Conservation (phyloP, 805 yeast species). For the Kodamaea hsintzibuensis region DNA sequence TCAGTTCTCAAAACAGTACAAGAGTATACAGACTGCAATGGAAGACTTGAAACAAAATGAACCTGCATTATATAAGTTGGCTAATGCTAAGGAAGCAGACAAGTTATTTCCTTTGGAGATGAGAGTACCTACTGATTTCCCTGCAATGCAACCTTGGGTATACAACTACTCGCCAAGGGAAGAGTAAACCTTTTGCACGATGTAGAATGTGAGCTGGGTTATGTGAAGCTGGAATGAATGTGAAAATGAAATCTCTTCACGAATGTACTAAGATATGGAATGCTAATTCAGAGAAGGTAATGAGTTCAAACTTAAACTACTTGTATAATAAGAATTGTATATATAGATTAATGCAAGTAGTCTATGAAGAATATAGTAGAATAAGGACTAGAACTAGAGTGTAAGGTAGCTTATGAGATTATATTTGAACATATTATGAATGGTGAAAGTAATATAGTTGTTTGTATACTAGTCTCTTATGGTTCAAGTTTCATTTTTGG, state of each 20-base stretch:
- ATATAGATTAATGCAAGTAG: neutral
- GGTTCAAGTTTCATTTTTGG: too few species aligned
- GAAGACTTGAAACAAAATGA: conserved; percentile 56
- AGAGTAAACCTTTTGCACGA: neutral
- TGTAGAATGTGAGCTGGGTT: too few species aligned
- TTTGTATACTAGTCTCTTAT: too few species aligned
- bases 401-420: too few species aligned
- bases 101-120: conserved; percentile 79
- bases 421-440: too few species aligned
- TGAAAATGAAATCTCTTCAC: neutral
- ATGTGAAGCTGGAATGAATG: neutral
- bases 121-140: conserved; percentile 86
- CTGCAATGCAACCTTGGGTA: conserved; percentile 81
- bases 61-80: conserved; percentile 59
- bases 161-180: conserved; percentile 38
- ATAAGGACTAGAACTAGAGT: neutral
- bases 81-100: conserved; percentile 55
- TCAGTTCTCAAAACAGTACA: conserved; percentile 60
- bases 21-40: conserved; percentile 69
- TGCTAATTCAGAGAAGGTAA: neutral
- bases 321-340: neutral
- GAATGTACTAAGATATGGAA: neutral
- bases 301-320: neutral
- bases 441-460: too few species aligned
- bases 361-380: neutral